phyloP scores from a whole-genome alignment of 163 green algal genomes.

The Prototheca wickerhamii region DNA sequence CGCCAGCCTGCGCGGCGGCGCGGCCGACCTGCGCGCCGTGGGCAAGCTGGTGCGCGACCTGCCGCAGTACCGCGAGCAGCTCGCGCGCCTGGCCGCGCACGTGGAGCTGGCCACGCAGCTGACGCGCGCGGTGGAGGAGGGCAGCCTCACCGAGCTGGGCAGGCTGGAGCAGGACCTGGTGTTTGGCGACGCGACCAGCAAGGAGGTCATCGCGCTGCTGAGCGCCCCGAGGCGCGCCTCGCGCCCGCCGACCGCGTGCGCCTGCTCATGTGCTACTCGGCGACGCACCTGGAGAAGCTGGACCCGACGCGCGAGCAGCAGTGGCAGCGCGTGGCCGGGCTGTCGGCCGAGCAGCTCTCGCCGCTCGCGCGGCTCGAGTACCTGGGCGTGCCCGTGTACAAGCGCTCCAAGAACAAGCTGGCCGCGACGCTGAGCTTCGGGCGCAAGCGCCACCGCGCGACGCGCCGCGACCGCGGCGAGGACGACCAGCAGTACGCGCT shows the following conservation, averaged over 20 bases:
- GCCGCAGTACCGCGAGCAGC: slow-evolving; percentile 80
- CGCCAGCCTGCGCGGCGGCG: neutral
- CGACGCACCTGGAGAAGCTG: slow-evolving; percentile 89
- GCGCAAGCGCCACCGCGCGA: slow-evolving; percentile 34
- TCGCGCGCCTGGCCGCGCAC: slow-evolving; percentile 72
- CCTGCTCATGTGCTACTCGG: slow-evolving; percentile 85
- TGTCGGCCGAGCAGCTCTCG: slow-evolving; percentile 66
- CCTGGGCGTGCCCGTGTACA: slow-evolving; percentile 68
- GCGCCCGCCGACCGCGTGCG: slow-evolving; percentile 65
- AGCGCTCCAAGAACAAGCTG: slow-evolving; percentile 21
- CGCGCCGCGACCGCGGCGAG: slow-evolving; percentile 27
- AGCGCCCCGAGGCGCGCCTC: neutral
- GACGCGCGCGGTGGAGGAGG: slow-evolving; percentile 46
- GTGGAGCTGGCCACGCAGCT: slow-evolving; percentile 58
- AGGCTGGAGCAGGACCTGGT: slow-evolving; percentile 85
- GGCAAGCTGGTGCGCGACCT: slow-evolving; percentile 62
- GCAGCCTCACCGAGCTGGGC: slow-evolving; percentile 60
- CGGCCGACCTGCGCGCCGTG: slow-evolving; percentile 48
- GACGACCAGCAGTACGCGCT: slow-evolving; percentile 45
- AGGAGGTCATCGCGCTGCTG: slow-evolving; percentile 80
- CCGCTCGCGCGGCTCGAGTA: slow-evolving; percentile 76
- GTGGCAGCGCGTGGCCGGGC: slow-evolving; percentile 76
- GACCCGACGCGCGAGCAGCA: slow-evolving; percentile 49
- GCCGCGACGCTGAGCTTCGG: slow-evolving; percentile 39
- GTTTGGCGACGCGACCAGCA: slow-evolving; percentile 77